Percentiles rank a stretch among this genome's conserved stretches.
Conservation (phyloP, 495 filamentous ascomycete genomes). For the Penicillium taxi region DNA sequence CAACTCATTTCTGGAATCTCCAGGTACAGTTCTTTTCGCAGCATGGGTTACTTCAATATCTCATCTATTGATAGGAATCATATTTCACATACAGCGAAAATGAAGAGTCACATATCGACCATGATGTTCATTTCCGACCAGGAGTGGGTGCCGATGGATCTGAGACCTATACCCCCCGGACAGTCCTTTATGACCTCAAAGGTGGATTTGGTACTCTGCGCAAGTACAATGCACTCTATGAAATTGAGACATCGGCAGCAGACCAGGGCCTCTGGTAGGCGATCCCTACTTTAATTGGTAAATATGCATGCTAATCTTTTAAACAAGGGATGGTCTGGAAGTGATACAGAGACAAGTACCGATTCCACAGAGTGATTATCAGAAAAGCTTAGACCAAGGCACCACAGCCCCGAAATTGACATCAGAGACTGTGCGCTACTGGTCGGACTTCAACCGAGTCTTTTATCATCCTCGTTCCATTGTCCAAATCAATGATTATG, state of each 20-base stretch:
- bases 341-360: conserved; percentile 55
- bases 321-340: conserved; percentile 60
- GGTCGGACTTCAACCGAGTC: conserved; percentile 88
- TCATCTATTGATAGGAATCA: conserved; percentile 56
- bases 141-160: conserved; percentile 70
- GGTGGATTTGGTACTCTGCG: conserved; percentile 81
- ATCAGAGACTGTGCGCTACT: conserved; percentile 71
- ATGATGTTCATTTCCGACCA: conserved; percentile 85
- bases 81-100: conserved; percentile 85
- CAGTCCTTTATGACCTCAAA: conserved; percentile 92
- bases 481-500: conserved; percentile 81
- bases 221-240: conserved; percentile 85
- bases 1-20: conserved; percentile 98
- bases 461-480: conserved; percentile 89
- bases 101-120: conserved; percentile 66
- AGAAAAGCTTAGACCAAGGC: conserved; percentile 65
- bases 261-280: conserved; percentile 54
- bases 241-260: conserved; percentile 47
- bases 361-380: conserved; percentile 66
- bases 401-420: conserved; percentile 51
- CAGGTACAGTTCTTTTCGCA: conserved; percentile 47
- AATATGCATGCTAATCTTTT: not conserved
- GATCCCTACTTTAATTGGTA: too few relatives aligned
- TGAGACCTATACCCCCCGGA: conserved; percentile 88
- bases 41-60: conserved; percentile 1